A percentile compares a stretch with the other conserved stretches of the same genome.
Conservation (phyloP, 108 stramenopile species). For the Tribonema minus region DNA sequence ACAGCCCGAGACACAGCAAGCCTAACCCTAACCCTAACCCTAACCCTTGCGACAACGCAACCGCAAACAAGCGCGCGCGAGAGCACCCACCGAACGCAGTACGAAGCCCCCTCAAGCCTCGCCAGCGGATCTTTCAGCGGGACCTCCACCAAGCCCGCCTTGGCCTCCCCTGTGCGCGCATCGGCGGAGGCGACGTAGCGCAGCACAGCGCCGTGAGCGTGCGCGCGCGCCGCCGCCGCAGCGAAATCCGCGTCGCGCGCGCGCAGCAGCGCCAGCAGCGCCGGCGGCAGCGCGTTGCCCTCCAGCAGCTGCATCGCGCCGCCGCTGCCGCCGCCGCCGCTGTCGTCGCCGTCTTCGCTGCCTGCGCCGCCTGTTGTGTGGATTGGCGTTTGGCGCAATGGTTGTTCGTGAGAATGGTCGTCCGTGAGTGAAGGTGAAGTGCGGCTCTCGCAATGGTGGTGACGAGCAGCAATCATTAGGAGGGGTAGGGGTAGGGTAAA, state of each 20-base stretch:
- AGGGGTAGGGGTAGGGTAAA: too few relatives aligned
- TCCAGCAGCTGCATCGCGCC: too few relatives aligned
- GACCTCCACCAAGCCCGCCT: slow-evolving; percentile 42
- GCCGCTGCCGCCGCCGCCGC: too few relatives aligned
- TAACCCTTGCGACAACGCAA: background rate
- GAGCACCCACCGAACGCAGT: slow-evolving; percentile 44
- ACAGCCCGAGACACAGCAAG: background rate
- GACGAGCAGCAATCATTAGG: too few relatives aligned
- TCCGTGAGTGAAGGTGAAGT: too few relatives aligned
- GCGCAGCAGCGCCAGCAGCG: slow-evolving; percentile 57
- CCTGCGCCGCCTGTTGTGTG: too few relatives aligned
- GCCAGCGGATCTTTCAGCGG: slow-evolving; percentile 43
- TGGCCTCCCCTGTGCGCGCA: slow-evolving; percentile 40
- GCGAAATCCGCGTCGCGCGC: slow-evolving; percentile 51
- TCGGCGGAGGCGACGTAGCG: slow-evolving; percentile 76
- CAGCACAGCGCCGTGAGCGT: slow-evolving; percentile 51
- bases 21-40: background rate
- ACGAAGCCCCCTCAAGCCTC: slow-evolving; percentile 41
- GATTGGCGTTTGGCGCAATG: too few relatives aligned
- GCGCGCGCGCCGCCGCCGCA: slow-evolving; percentile 62
- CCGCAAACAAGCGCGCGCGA: background rate
- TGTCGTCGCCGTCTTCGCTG: too few relatives aligned
- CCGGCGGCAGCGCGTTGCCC: too few relatives aligned
- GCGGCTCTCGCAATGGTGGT: too few relatives aligned
- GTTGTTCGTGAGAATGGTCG: too few relatives aligned